Conservation (phyloP, 768 basidiomycete genomes). For the Termitomyces sp. region DNA sequence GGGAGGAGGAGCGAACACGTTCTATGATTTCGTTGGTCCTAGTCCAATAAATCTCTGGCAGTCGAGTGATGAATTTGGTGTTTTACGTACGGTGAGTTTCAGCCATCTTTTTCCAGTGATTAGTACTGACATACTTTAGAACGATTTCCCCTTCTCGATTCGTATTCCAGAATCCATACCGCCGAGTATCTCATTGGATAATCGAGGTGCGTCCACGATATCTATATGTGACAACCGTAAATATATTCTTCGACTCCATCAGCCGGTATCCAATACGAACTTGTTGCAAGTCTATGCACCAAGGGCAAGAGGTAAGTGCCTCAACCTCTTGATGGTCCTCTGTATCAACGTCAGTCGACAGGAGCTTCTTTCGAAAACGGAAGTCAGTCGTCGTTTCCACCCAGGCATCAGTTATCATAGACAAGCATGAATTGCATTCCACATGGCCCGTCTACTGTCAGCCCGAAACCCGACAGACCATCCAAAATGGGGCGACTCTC, state of each 20-base stretch:
- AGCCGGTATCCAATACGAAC: constrained; percentile 88
- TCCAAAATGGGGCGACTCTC: constrained; percentile 67
- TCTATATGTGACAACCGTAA: neutral
- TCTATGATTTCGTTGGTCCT: constrained; percentile 75
- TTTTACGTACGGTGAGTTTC: constrained; percentile 57
- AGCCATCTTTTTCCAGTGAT: constrained; percentile 2
- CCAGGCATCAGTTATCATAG: constrained; percentile 69
- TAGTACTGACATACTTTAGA: constrained; percentile 32
- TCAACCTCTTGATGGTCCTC: neutral
- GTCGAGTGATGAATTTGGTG: constrained; percentile 66
- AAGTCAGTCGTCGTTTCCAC: constrained; percentile 66
- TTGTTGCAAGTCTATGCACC: constrained; percentile 80
- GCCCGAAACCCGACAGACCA: constrained; percentile 59
- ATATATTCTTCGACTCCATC: neutral
- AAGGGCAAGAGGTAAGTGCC: constrained; percentile 74
- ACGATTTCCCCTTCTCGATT: constrained; percentile 86
- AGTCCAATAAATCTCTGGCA: constrained; percentile 84
- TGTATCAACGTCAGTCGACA: constrained; percentile 21
- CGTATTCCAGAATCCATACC: constrained; percentile 92
- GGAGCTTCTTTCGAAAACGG: constrained; percentile 78
- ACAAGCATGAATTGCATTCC: constrained; percentile 91
- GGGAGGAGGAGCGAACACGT: constrained; percentile 62
- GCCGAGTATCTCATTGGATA: constrained; percentile 76
- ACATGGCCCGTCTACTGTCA: constrained; percentile 91
- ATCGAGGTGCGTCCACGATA: constrained; percentile 44